phyloP scores from a whole-genome alignment of 371 early-diverging fungal species.

The Blakeslea trispora region DNA sequence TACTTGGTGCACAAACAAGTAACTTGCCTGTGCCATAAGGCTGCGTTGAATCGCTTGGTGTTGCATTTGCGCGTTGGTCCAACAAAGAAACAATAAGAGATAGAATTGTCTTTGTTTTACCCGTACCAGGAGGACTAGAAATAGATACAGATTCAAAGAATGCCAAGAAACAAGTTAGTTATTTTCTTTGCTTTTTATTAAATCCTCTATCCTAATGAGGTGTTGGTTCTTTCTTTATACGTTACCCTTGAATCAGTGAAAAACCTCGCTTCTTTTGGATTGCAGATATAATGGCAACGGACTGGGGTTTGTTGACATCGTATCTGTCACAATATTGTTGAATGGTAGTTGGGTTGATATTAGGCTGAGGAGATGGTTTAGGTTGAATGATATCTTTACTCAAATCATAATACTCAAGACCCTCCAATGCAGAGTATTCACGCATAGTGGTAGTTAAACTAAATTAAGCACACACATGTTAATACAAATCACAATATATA shows the following conservation, averaged over 20 bases:
- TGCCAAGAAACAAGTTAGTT: no score
- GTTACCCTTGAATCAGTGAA: constrained; percentile 87
- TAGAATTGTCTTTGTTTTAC: constrained; percentile 93
- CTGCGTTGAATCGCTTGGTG: neutral
- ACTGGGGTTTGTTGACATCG: constrained; percentile 88
- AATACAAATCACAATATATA: no score
- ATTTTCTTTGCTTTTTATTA: neutral
- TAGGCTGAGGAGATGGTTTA: constrained; percentile 23
- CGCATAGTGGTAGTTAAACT: constrained; percentile 80
- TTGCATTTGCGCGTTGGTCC: constrained; percentile 34
- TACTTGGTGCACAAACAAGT: constrained; percentile 95
- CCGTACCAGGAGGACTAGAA: constrained; percentile 89
- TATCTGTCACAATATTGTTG: constrained; percentile 60
- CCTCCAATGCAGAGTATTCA: constrained; percentile 81
- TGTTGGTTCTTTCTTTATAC: no score
- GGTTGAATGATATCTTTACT: constrained; percentile 69
- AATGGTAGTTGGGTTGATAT: constrained; percentile 30
- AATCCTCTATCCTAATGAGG: no score
- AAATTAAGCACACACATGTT: no score
- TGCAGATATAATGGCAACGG: constrained; percentile 79
- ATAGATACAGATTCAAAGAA: no score
- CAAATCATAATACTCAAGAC: constrained; percentile 67
- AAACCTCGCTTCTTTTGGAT: constrained; percentile 73
- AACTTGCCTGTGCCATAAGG: constrained; percentile 47
- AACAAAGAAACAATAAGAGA: constrained; percentile 78